Base-by-base conservation (phyloP, 2,329 filamentous ascomycete species). In the Aureobasidium sp. region DNA sequence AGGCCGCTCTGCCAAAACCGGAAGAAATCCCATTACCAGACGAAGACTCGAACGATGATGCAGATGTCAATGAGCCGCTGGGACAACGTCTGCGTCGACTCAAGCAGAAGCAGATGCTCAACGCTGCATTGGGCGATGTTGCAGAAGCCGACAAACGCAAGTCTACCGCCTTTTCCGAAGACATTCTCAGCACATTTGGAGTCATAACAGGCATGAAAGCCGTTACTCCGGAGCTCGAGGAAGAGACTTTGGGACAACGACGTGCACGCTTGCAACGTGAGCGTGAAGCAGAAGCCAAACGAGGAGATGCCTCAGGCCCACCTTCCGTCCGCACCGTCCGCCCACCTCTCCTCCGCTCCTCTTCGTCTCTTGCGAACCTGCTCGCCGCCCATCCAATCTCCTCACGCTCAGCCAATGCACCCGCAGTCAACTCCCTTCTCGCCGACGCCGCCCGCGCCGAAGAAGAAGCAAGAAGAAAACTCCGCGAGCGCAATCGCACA, bases 181-280 rank as follows among this genome's bases (percentile, higher is more conserved):
- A 91, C 67, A 79, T 92, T 33, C 80, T 92, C 52, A 60, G 57
- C 57, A 50, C 45, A 2, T 45, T 60, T 14, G 57, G 57, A 6
- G 80, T 78, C 65, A 83, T 87, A 63, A 83, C 89, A 66, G 84
- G 81, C 37, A 78, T 81, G 14, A 61, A 64, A 63, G 61, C 40
- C 48, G 42, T 61, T 39, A 62, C 64, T 17, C 67, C 68, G 5
- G 71, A 68, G 19, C 79, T 81, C 64, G 87, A 86, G 66, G 87
- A 91, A 67, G 90, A 94, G 70, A 93, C 90, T 0, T 78, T 94
- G 0, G 90, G 89, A 11, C 88, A 93, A 72, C 85, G 90, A 12
- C 85, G 89, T 0, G 85, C 84, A 31, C 83, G 90, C 29, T 78
- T 94, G 1, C 88, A 91, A 71, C 85, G 85, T 29, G 86, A 89